Base-by-base conservation (phyloP, 495 filamentous ascomycete genomes). In the Penicillium arizonense region DNA sequence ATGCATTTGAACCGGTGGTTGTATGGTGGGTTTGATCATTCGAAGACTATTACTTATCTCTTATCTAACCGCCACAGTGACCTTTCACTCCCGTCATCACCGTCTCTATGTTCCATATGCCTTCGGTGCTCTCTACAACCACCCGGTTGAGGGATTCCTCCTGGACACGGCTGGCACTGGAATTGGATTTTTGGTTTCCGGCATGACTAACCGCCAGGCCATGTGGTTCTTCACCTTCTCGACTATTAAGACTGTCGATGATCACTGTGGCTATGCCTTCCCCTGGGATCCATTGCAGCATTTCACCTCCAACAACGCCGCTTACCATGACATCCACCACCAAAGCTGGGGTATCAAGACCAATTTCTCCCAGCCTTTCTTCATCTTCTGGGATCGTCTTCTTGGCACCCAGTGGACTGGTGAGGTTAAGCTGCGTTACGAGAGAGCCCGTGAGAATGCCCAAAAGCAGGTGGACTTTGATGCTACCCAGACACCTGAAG, bases 1-100 rank as follows among this genome's bases (percentile, higher is more conserved):
- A 96, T 97, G 91, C 94, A 98, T 68, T 71, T 91, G 73, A 93
- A 95, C 70, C 89, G 89, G 64, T 97, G 89, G 88, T 86, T 98
- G 54, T 98, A 98, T 78, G 88, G 91, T 96, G 78, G 68, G 86
- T 82, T 39, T n/a, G 9, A 24, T 10, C 13, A n/a, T 35, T 39
- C 12, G 9, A n/a, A 13, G 5, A 37, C 9, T 10, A 35, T 30
- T 33, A 32, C 16, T 47, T 7, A 11, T 43, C 28, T 39, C 3
- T 26, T 18, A 30, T 44, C 57, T 64, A 50, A 69, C 47, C 57
- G 33, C 20, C 20, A 13, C 41, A 94, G 89, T 83, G 49, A 85
- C 86, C 30, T 94, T 96, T 75, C 93, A 98, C 72, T 90, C 92
- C 33, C 85, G 91, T 14, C 94, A 98, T 71, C 94, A 98, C 76